A percentile compares a stretch with the other conserved stretches of the same genome.
phyloP scores from a whole-genome alignment of 768 basidiomycete species.

The Phanerodontia chrysosporium region DNA sequence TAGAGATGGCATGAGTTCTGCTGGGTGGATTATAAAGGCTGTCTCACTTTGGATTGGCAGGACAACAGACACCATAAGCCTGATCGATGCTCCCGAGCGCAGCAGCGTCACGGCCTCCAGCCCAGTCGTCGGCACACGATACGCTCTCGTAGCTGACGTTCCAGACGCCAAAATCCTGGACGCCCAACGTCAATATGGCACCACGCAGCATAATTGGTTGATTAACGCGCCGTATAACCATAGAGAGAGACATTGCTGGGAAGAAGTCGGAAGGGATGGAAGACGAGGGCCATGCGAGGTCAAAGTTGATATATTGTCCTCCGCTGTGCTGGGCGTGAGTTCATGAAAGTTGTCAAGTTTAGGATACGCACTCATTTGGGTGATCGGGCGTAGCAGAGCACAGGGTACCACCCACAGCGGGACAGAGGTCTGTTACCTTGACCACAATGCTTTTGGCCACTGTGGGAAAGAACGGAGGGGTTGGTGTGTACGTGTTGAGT shows the following conservation, averaged over 20 bases:
- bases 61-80: constrained; percentile 66
- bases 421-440: constrained; percentile 81
- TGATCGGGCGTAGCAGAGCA: constrained; percentile 61
- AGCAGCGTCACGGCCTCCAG: constrained; percentile 50
- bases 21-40: too few relatives aligned
- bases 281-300: constrained; percentile 71
- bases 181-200: not conserved
- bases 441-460: constrained; percentile 59
- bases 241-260: constrained; percentile 67
- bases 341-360: not conserved
- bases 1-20: not conserved
- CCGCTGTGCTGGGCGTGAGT: constrained; percentile 39
- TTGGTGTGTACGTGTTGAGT: constrained; percentile 58
- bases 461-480: constrained; percentile 67
- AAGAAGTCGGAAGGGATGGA: constrained; percentile 70
- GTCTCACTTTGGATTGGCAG: constrained; percentile 46
- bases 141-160: constrained; percentile 69
- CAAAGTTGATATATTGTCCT: constrained; percentile 73
- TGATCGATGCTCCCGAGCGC: constrained; percentile 69
- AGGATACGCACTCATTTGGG: constrained; percentile 57
- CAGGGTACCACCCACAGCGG: constrained; percentile 57
- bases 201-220: not conserved
- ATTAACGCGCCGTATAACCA: constrained; percentile 33
- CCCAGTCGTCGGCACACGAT: constrained; percentile 59
- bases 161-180: constrained; percentile 84